phyloP scores from a whole-genome alignment of 1,139 yeast genomes.

The Blastobotrys apis region DNA sequence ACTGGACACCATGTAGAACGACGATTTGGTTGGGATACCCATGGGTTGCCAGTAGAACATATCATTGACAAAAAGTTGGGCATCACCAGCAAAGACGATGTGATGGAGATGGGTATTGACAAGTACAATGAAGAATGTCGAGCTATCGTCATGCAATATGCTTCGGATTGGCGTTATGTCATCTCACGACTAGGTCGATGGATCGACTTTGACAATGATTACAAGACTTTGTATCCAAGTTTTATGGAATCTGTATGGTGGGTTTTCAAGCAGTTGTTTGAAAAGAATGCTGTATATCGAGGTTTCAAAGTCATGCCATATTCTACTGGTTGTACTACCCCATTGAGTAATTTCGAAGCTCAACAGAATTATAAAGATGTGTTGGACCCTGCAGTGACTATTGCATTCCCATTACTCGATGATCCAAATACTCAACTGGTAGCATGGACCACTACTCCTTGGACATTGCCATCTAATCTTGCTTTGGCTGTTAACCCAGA shows the following conservation, averaged over 20 bases:
- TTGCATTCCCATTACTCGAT: slow-evolving; percentile 77
- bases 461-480: slow-evolving; percentile 96
- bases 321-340: slow-evolving; percentile 95
- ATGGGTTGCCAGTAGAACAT: slow-evolving; percentile 97
- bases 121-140: slow-evolving; percentile 94
- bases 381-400: slow-evolving; percentile 91
- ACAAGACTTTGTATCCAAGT: slow-evolving; percentile 90
- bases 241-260: slow-evolving; percentile 99
- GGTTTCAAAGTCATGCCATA: slow-evolving; percentile 98
- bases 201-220: slow-evolving; percentile 98
- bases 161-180: slow-evolving; percentile 89
- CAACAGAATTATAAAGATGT: slow-evolving; percentile 98
- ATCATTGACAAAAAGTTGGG: slow-evolving; percentile 97
- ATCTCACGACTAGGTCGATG: slow-evolving; percentile 95
- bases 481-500: slow-evolving; percentile 89
- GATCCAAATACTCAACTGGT: slow-evolving; percentile 80
- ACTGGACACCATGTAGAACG: slow-evolving; percentile 94
- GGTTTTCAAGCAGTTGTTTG: slow-evolving; percentile 87
- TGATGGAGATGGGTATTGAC: slow-evolving; percentile 86
- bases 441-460: slow-evolving; percentile 99
- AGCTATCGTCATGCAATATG: slow-evolving; percentile 94
- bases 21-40: slow-evolving; percentile 99
- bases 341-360: slow-evolving; percentile 95
- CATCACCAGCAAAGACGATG: slow-evolving; percentile 90
- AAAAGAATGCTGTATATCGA: slow-evolving; percentile 83